Conservation (phyloP, 148 eudicot genomes). For the Hydrangea macrophylla region DNA sequence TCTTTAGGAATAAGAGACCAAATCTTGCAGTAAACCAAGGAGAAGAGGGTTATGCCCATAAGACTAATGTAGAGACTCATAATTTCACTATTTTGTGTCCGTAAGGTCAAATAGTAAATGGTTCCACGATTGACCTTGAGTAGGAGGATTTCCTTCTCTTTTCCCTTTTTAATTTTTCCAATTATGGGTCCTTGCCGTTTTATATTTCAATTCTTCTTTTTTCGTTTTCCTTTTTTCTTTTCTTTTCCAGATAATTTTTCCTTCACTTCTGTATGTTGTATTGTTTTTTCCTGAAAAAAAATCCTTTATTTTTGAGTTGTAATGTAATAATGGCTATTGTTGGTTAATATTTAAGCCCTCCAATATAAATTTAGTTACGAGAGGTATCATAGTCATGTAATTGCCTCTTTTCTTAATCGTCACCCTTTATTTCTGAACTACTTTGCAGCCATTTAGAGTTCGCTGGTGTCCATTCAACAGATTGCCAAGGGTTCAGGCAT, state of each 20-base stretch:
- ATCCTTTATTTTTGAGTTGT: not conserved
- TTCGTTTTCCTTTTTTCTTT: no score
- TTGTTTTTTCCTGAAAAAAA: not conserved
- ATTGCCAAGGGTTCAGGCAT: slow-evolving; percentile 19
- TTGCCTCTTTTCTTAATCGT: not conserved
- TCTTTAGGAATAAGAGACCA: not conserved
- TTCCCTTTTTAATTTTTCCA: not conserved
- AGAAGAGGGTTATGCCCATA: not conserved
- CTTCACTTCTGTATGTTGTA: not conserved
- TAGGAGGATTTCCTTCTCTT: not conserved
- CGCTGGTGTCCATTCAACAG: slow-evolving; percentile 35
- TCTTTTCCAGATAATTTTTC: no score
- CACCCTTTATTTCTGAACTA: not conserved
- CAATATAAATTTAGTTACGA: not conserved
- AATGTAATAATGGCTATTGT: no score
- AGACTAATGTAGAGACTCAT: not conserved
- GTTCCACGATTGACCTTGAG: not conserved
- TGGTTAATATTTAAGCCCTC: not conserved
- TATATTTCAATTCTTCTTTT: no score
- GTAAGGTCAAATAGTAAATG: no score
- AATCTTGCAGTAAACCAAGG: not conserved
- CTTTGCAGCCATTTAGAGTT: slow-evolving; percentile 31
- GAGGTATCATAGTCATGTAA: not conserved
- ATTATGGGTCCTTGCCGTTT: not conserved
- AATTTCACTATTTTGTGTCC: not conserved